Evolutionary conservation across 768 basidiomycete species (phyloP).

Genomic region (Mycena indigotica): DNA sequence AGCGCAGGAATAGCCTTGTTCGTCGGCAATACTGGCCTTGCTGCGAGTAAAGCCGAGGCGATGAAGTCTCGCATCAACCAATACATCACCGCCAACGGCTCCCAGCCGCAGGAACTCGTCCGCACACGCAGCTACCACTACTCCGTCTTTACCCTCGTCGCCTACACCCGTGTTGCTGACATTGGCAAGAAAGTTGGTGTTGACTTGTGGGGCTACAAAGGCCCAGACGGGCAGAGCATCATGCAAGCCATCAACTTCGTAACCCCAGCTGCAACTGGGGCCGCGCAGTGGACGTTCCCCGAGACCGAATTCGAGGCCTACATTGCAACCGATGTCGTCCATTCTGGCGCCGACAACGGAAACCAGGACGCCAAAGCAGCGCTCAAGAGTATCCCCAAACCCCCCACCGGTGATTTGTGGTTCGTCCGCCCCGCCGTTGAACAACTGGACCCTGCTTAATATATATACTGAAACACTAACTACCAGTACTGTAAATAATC

Average conservation of each 20-base stretch:
- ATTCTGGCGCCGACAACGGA: slow-evolving; percentile 12
- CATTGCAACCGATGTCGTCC: slow-evolving; percentile 15
- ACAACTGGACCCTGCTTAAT: slow-evolving; percentile 8
- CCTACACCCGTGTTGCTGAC: slow-evolving; percentile 13
- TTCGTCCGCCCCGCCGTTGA: slow-evolving; percentile 13
- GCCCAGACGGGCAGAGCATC: slow-evolving; percentile 14
- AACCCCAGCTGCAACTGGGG: slow-evolving; percentile 9
- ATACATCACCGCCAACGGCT: slow-evolving; percentile 14
- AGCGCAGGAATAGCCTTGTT: slow-evolving; percentile 18
- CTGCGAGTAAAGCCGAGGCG: slow-evolving; percentile 1
- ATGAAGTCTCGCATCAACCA: slow-evolving; percentile 5
- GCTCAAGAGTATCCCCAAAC: slow-evolving; percentile 1
- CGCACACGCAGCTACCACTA: slow-evolving; percentile 22
- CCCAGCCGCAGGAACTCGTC: slow-evolving; percentile 14
- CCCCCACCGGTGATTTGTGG: slow-evolving; percentile 13
- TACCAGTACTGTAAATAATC: no score
- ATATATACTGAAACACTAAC: no score
- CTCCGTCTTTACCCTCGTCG: slow-evolving; percentile 14
- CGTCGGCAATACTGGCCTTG: slow-evolving; percentile 3
- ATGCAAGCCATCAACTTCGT: slow-evolving; percentile 11
- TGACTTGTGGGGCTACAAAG: slow-evolving; percentile 19
- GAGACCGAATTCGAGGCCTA: slow-evolving; percentile 12
- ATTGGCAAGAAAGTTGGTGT: slow-evolving; percentile 16
- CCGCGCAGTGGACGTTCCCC: slow-evolving; percentile 1
- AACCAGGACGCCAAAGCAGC: slow-evolving; percentile 2